Evolutionary conservation across 2,329 filamentous ascomycete genomes (phyloP), one percentile per base, ranked within the genome.

Genomic region (Cytospora leucostoma): DNA sequence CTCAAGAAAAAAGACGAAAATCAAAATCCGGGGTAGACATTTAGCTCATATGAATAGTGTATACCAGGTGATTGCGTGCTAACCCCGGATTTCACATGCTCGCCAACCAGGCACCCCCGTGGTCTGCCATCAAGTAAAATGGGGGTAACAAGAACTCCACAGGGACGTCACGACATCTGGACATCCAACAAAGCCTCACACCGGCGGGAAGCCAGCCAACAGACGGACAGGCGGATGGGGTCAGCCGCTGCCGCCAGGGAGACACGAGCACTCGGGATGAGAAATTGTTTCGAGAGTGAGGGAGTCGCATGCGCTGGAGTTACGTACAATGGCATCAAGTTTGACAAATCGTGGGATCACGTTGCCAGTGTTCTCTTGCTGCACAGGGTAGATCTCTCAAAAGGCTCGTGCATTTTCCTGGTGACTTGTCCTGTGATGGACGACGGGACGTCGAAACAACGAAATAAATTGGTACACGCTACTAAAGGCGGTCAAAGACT

Each of bases 261-360:
- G 53, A 40, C 58, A 51, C 44, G 51, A 61, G 37, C 49, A 51
- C 55, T 49, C 53, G 44, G 52, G 56, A 58, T 61, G 15, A 37
- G 51, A 10, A 27, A 34, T 55, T 27, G 40, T 50, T 19, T 12
- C 51, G 61, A 51, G 64, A 61, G 27, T 27, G 27, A 27, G 2
- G 27, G 27, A 27, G 27, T 27, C 54, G 56, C 34, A 54, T 40
- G 58, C 58, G 17, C 53, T 44, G 44, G 35, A 56, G 49, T 66
- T 64, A 66, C 64, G 64, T 66, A 66, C 64, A 66, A 66, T 35
- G 38, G 19, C 27, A 37, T 50, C 33, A 34, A 32, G 3, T 34
- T 64, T 66, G 64, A 66, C 64, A 66, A 61, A 66, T 66, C 61
- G 61, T 56, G 57, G 64, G 64, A 57, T 66, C 64, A 66, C 64